These are phyloP conservation scores for Penicillium egyptiacum DNA, from an alignment of 495 filamentous ascomycete genomes.

Conservation along the genomic window DNA sequence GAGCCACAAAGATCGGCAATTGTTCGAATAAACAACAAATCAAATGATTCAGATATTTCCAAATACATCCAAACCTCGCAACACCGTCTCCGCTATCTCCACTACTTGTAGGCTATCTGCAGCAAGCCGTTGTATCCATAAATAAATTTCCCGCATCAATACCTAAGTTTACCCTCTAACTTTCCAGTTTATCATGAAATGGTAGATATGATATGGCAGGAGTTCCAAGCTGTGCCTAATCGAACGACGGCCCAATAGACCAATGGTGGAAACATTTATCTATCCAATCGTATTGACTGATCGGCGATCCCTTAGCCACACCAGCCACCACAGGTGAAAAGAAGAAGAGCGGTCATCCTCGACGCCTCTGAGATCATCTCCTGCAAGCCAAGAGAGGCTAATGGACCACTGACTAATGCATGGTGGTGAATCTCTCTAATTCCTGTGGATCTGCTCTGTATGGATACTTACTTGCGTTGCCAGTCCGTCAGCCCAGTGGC, in stretches of 20 bases:
- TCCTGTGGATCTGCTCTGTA: background rate
- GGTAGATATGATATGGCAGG: background rate
- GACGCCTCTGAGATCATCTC: conserved; percentile 15
- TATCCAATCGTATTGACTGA: conserved; percentile 2
- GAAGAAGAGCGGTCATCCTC: background rate
- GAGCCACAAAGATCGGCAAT: conserved; percentile 5
- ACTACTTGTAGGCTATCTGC: background rate
- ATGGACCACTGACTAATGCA: conserved; percentile 6
- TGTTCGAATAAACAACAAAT: background rate
- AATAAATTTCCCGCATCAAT: background rate
- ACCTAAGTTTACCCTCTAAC: background rate
- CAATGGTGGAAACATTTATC: background rate
- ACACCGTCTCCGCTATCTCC: background rate
- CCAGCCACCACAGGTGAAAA: conserved; percentile 11
- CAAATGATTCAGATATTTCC: background rate
- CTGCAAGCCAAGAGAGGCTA: conserved; percentile 14
- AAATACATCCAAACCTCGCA: background rate
- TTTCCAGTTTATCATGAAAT: background rate
- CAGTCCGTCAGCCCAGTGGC: background rate
- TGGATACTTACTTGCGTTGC: background rate
- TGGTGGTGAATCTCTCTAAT: background rate
- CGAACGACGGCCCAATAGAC: conserved; percentile 9
- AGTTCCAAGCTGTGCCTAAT: conserved; percentile 1
- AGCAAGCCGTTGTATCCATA: conserved; percentile 2
- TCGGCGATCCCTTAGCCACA: conserved; percentile 12